A percentile compares a stretch with the other conserved stretches of the same genome.
phyloP scores from a whole-genome alignment of 768 basidiomycete species.

The Lentinula guzmanii region DNA sequence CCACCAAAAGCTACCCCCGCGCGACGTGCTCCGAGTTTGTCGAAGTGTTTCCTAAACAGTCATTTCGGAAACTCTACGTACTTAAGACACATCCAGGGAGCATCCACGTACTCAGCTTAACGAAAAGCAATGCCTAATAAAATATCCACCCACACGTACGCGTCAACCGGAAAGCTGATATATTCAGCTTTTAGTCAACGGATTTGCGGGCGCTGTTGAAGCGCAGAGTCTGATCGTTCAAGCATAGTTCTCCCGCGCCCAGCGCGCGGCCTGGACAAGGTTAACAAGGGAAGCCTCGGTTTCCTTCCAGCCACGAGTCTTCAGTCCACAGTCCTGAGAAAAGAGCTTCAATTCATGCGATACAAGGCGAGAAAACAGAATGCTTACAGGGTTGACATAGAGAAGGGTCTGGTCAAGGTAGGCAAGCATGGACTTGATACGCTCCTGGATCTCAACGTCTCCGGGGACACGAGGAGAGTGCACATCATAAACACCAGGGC shows the following conservation, averaged over 20 bases:
- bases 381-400: slow-evolving; percentile 80
- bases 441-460: slow-evolving; percentile 90
- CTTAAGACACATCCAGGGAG: background rate
- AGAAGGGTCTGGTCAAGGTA: slow-evolving; percentile 78
- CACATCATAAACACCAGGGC: slow-evolving; percentile 98
- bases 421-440: slow-evolving; percentile 76
- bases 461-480: slow-evolving; percentile 98
- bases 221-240: slow-evolving; percentile 39
- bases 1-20: background rate
- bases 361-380: background rate
- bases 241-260: slow-evolving; percentile 58
- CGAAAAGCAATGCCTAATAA: background rate
- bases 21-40: slow-evolving; percentile 4
- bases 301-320: slow-evolving; percentile 83
- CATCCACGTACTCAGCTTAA: slow-evolving; percentile 19
- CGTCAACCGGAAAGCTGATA: slow-evolving; percentile 22
- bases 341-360: slow-evolving; percentile 1
- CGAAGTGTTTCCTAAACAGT: background rate
- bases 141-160: slow-evolving; percentile 28
- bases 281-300: slow-evolving; percentile 62
- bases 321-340: slow-evolving; percentile 85
- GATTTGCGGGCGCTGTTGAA: slow-evolving; percentile 58
- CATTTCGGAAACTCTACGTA: slow-evolving; percentile 5
- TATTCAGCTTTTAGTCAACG: slow-evolving; percentile 35
- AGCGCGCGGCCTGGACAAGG: slow-evolving; percentile 66